Conservation (phyloP, 1,284 basidiomycete genomes). For the Chalciporus sp. region DNA sequence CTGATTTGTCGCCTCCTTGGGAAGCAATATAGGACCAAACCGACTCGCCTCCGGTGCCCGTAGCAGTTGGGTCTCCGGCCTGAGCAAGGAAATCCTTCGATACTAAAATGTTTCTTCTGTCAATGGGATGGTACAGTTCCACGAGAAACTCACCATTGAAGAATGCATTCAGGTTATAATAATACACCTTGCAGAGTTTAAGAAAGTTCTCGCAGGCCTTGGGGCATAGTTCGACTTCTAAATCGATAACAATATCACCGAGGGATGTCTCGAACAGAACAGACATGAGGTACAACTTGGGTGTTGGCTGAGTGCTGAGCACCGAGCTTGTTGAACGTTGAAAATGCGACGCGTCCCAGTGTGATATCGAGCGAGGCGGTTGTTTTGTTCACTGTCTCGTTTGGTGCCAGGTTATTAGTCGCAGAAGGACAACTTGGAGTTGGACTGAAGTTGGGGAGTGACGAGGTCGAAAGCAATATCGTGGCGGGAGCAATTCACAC, state of each 20-base stretch:
- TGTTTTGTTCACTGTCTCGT: not conserved
- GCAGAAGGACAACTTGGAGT: too few relatives aligned
- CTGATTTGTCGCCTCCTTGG: slow-evolving; percentile 41
- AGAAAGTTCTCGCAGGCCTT: slow-evolving; percentile 94
- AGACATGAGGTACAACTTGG: slow-evolving; percentile 64
- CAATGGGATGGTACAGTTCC: slow-evolving; percentile 8
- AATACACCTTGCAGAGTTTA: slow-evolving; percentile 95
- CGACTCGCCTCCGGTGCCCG: slow-evolving; percentile 90
- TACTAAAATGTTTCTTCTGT: slow-evolving; percentile 44
- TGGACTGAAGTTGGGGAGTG: too few relatives aligned
- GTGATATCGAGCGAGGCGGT: too few relatives aligned
- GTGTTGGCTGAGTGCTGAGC: not conserved
- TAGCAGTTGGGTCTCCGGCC: slow-evolving; percentile 92
- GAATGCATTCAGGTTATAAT: slow-evolving; percentile 95
- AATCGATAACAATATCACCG: slow-evolving; percentile 94
- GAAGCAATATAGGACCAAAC: slow-evolving; percentile 75
- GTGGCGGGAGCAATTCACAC: not conserved
- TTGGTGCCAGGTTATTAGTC: not conserved
- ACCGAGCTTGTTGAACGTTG: not conserved
- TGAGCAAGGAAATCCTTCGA: slow-evolving; percentile 97
- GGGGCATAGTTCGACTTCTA: slow-evolving; percentile 91
- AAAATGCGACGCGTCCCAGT: too few relatives aligned
- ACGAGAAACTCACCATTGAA: slow-evolving; percentile 79
- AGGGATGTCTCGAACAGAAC: slow-evolving; percentile 95
- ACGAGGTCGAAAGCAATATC: too few relatives aligned